Percentiles rank a stretch among this genome's conserved stretches.
Conservation (phyloP, 352 stramenopile genomes). For the Phytophthora capsici region DNA sequence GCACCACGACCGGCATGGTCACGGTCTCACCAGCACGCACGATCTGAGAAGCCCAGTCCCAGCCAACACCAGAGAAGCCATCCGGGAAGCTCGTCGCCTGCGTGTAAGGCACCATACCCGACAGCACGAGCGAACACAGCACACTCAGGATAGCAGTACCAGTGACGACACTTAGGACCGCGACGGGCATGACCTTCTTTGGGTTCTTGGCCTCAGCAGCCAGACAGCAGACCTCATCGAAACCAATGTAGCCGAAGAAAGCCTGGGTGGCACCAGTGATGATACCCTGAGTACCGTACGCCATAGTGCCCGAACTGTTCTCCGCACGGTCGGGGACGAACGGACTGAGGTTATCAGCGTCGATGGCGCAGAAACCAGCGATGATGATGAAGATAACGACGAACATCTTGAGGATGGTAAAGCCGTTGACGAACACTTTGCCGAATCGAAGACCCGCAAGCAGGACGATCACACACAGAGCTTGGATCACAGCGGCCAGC, state of each 20-base stretch:
- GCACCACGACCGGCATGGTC: constrained; percentile 90
- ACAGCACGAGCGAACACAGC: constrained; percentile 77
- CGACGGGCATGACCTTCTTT: constrained; percentile 76
- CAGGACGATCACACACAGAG: constrained; percentile 60
- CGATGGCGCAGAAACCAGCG: constrained; percentile 77
- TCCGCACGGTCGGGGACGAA: constrained; percentile 53
- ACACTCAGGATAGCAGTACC: constrained; percentile 66
- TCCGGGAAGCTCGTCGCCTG: constrained; percentile 41
- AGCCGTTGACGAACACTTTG: constrained; percentile 77
- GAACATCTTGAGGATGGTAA: constrained; percentile 70
- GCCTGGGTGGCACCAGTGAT: constrained; percentile 84
- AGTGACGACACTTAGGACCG: constrained; percentile 82
- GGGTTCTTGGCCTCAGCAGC: constrained; percentile 80
- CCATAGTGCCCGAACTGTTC: constrained; percentile 30
- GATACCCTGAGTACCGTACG: constrained; percentile 67
- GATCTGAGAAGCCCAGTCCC: constrained; percentile 35
- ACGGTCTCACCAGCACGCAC: constrained; percentile 47
- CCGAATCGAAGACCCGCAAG: constrained; percentile 74
- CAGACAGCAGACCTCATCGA: constrained; percentile 94
- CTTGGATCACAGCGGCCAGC: constrained; percentile 54
- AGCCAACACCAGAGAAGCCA: constrained; percentile 32
- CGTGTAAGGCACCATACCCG: constrained; percentile 64
- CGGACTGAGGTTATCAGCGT: constrained; percentile 76
- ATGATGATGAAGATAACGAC: constrained; percentile 91
- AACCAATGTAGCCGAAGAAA: constrained; percentile 95